A percentile compares a stretch with the other conserved stretches of the same genome.
phyloP scores from a whole-genome alignment of 495 filamentous ascomycete genomes.

The Penicillium desertorum region DNA sequence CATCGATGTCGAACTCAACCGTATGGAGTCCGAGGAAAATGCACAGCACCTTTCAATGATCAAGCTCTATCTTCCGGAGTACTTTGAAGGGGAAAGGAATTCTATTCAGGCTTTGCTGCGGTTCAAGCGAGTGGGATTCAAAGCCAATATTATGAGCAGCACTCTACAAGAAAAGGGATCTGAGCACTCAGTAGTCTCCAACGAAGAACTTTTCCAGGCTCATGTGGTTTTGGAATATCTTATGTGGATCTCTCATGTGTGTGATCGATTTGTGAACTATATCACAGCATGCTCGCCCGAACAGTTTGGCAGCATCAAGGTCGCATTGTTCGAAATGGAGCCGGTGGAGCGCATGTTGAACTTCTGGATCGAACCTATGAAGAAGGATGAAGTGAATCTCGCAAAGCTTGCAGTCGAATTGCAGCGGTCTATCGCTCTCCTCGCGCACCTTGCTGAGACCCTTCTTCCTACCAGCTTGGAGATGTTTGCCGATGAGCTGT shows the following conservation, averaged over 20 bases:
- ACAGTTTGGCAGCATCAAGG: slow-evolving; percentile 71
- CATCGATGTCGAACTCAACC: slow-evolving; percentile 84
- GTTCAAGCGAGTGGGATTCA: slow-evolving; percentile 86
- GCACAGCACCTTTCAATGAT: slow-evolving; percentile 84
- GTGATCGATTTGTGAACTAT: slow-evolving; percentile 75
- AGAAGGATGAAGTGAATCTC: slow-evolving; percentile 83
- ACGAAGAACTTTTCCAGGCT: slow-evolving; percentile 73
- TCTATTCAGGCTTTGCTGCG: slow-evolving; percentile 81
- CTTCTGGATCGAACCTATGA: slow-evolving; percentile 79
- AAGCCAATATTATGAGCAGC: slow-evolving; percentile 73
- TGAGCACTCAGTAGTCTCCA: slow-evolving; percentile 51
- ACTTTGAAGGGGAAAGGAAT: slow-evolving; percentile 73
- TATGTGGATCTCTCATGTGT: slow-evolving; percentile 77
- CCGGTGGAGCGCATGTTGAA: slow-evolving; percentile 90
- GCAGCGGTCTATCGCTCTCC: slow-evolving; percentile 74
- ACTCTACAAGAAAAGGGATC: slow-evolving; percentile 77
- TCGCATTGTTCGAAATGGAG: slow-evolving; percentile 82
- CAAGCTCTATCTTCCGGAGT: slow-evolving; percentile 85
- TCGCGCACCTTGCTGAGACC: slow-evolving; percentile 79
- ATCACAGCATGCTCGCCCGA: slow-evolving; percentile 74
- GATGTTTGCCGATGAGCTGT: slow-evolving; percentile 74
- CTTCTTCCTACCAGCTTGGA: slow-evolving; percentile 71
- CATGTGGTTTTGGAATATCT: slow-evolving; percentile 83
- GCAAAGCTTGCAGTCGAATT: slow-evolving; percentile 76
- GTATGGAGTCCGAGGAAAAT: slow-evolving; percentile 87